These are phyloP conservation scores for Miscanthus lutarioriparius DNA, from an alignment of 176 grass and related monocot species.

Conservation along the genomic window DNA sequence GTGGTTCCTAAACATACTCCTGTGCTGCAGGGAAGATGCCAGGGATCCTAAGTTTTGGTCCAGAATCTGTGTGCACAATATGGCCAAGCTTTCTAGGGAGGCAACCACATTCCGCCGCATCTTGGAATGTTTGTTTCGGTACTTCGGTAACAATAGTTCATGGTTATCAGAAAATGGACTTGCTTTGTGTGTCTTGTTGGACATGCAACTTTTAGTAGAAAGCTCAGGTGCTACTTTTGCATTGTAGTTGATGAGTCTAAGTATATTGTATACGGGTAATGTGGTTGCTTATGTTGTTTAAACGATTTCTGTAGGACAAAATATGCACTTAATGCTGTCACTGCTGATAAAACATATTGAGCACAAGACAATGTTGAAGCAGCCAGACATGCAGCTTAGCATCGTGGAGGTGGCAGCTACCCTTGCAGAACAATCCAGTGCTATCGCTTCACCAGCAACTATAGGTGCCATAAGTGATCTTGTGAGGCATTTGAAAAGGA, in stretches of 20 bases:
- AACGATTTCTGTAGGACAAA: no score
- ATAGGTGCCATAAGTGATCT: slow-evolving; percentile 97
- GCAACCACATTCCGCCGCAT: slow-evolving; percentile 90
- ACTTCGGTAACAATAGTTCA: slow-evolving; percentile 61
- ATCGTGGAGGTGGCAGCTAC: no score
- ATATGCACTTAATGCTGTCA: no score
- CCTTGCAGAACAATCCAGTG: no score
- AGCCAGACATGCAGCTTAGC: no score
- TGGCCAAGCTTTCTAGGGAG: slow-evolving; percentile 93
- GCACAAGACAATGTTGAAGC: slow-evolving; percentile 77
- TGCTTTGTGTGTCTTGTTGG: slow-evolving; percentile 68
- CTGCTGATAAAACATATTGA: slow-evolving; percentile 99
- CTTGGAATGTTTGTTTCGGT: slow-evolving; percentile 89
- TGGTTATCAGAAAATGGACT: slow-evolving; percentile 78
- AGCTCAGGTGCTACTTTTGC: slow-evolving; percentile 57
- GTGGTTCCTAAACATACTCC: slow-evolving; percentile 27
- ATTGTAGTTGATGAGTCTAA: slow-evolving; percentile 10
- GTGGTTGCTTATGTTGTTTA: no score
- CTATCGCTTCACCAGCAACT: slow-evolving; percentile 72
- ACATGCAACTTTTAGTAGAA: slow-evolving; percentile 93
- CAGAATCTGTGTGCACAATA: slow-evolving; percentile 90
- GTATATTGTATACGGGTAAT: not conserved
- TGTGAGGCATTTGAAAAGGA: slow-evolving; percentile 92
- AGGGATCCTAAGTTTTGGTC: slow-evolving; percentile 89
- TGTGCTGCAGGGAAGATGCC: slow-evolving; percentile 75